phyloP scores from a whole-genome alignment of 2,329 filamentous ascomycete species.

The Penicillium oxalicum region DNA sequence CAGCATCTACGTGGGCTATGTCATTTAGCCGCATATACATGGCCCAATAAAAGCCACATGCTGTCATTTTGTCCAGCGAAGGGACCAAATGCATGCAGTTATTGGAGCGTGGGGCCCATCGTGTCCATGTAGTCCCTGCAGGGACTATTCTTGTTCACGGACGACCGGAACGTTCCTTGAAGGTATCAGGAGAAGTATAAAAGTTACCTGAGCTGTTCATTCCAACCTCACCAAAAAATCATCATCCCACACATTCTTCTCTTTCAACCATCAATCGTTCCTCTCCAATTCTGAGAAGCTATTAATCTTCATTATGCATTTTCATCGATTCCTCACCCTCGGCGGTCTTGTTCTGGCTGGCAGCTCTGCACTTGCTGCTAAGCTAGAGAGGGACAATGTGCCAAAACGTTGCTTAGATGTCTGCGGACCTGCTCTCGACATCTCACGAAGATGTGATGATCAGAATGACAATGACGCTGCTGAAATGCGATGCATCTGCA shows the following conservation, averaged over 20 bases:
- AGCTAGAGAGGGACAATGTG: constrained; percentile 26
- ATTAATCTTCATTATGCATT: constrained; percentile 15
- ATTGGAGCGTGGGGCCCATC: too few species aligned
- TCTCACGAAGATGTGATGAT: constrained; percentile 21
- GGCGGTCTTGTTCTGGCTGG: constrained; percentile 21
- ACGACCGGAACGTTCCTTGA: too few species aligned
- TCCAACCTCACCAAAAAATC: not conserved
- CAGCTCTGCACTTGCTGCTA: constrained; percentile 18
- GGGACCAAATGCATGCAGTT: too few species aligned
- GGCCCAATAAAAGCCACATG: too few species aligned
- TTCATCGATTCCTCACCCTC: constrained; percentile 20
- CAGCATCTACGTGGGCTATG: too few species aligned
- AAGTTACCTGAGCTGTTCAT: not conserved
- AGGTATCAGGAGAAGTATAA: too few species aligned
- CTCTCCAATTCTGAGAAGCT: not conserved
- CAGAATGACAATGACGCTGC: constrained; percentile 19
- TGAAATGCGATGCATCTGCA: constrained; percentile 26
- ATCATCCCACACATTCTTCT: not conserved
- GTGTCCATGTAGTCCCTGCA: too few species aligned
- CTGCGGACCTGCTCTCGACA: constrained; percentile 22
- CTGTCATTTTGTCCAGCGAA: too few species aligned
- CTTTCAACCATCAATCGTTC: too few species aligned
- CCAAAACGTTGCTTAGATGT: constrained; percentile 23
- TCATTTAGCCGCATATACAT: too few species aligned
- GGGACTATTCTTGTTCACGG: too few species aligned